These are phyloP conservation scores for Chlorella sp. DNA, from an alignment of 139 green algal species.

Conservation along the genomic window DNA sequence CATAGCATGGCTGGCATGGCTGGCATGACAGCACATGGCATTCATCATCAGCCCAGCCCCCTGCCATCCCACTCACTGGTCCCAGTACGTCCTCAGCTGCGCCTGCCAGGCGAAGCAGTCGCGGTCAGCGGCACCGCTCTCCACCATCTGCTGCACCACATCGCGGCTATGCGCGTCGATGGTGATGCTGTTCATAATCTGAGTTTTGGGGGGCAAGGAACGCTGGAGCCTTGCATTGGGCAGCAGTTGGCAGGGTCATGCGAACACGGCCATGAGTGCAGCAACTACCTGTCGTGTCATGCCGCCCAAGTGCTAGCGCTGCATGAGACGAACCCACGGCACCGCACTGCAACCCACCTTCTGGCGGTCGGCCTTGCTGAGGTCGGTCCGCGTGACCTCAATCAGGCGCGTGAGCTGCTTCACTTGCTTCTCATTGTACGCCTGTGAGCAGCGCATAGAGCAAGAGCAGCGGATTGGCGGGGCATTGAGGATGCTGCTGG, in stretches of 20 bases:
- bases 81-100: constrained; percentile 85
- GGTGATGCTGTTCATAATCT: constrained; percentile 73
- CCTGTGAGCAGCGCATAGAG: constrained; percentile 48
- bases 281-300: no score
- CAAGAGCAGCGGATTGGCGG: no score
- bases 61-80: constrained; percentile 66
- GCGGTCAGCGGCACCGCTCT: constrained; percentile 78
- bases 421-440: constrained; percentile 90
- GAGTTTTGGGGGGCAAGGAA: no score
- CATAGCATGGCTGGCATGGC: background rate
- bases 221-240: no score
- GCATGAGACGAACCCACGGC: no score
- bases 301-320: no score
- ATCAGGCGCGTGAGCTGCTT: constrained; percentile 91
- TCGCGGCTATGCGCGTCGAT: constrained; percentile 93
- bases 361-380: constrained; percentile 84
- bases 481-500: no score
- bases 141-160: constrained; percentile 82
- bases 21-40: background rate
- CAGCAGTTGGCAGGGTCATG: no score
- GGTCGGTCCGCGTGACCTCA: constrained; percentile 82
- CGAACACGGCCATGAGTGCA: no score
- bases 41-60: no score
- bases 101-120: constrained; percentile 91
- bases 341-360: constrained; percentile 91